Conservation (phyloP, 2,329 filamentous ascomycete genomes). For the Penicillium sp. region DNA sequence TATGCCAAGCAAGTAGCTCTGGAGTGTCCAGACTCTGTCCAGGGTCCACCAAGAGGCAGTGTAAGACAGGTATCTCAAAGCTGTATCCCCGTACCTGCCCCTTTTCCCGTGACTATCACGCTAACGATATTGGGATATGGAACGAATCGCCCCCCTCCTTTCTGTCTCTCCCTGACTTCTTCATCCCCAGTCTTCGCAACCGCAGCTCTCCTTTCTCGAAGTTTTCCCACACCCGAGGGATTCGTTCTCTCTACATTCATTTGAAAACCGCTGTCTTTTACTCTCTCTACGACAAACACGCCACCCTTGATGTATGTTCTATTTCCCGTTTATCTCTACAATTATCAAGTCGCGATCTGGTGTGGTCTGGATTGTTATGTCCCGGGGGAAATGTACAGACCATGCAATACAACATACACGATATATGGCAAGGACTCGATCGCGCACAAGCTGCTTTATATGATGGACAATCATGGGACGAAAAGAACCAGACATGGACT, state of each 20-base stretch:
- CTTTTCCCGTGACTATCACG: conserved; percentile 9
- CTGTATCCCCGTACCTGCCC: background rate
- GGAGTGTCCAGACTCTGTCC: background rate
- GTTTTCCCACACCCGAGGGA: conserved; percentile 43
- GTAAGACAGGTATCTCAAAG: conserved; percentile 5
- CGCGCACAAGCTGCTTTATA: background rate
- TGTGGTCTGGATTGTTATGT: background rate
- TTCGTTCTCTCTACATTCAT: conserved; percentile 43
- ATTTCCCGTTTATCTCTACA: background rate
- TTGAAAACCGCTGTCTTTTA: conserved; percentile 31
- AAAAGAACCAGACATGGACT: background rate
- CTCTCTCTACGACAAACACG: conserved; percentile 33
- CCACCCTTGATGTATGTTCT: conserved; percentile 34
- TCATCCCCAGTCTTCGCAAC: conserved; percentile 19
- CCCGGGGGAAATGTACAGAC: background rate
- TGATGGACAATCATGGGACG: too few species aligned
- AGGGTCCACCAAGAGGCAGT: conserved; percentile 8
- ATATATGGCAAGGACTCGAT: background rate
- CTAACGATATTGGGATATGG: conserved; percentile 12
- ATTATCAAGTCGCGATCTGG: background rate
- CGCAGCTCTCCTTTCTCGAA: conserved; percentile 15
- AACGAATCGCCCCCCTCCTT: conserved; percentile 14
- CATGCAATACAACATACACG: background rate
- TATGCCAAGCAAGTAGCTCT: conserved; percentile 1
- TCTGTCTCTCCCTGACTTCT: conserved; percentile 21